A percentile compares a stretch with the other conserved stretches of the same genome.
These are phyloP conservation scores for Tritrichomonas foetus DNA, from an alignment of 208 protist genomes.

Conservation along the genomic window DNA sequence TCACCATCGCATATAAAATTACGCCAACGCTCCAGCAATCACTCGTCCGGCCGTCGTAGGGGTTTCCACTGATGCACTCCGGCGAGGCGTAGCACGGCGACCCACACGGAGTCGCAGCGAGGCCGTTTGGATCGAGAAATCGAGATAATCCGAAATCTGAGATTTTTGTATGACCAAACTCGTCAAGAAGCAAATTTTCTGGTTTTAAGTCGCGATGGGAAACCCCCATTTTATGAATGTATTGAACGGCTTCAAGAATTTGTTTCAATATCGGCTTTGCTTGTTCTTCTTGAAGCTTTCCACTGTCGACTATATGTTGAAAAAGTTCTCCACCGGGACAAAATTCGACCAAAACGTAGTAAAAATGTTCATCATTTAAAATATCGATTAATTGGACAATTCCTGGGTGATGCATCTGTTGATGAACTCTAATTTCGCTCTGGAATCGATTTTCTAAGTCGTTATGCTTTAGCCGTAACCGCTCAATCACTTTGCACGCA, in stretches of 20 bases:
- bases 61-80: no score
- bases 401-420: neutral
- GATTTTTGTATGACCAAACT: neutral
- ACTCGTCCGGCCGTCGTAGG: no score
- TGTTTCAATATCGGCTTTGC: neutral
- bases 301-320: neutral
- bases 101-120: no score
- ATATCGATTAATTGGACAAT: neutral
- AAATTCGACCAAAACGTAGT: neutral
- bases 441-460: no score
- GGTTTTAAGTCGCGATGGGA: neutral
- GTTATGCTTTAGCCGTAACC: no score
- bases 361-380: neutral
- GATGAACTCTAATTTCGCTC: neutral
- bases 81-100: no score
- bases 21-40: no score
- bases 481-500: no score
- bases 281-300: neutral
- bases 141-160: conserved; percentile 1
- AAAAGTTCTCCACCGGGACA: neutral
- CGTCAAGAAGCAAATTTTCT: neutral
- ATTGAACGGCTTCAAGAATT: neutral
- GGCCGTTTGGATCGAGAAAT: no score
- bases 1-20: no score
- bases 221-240: neutral